Evolutionary conservation across 441 rosid species (phyloP), one percentile per base, ranked within the genome.

Genomic region (Mallotus japonicus): DNA sequence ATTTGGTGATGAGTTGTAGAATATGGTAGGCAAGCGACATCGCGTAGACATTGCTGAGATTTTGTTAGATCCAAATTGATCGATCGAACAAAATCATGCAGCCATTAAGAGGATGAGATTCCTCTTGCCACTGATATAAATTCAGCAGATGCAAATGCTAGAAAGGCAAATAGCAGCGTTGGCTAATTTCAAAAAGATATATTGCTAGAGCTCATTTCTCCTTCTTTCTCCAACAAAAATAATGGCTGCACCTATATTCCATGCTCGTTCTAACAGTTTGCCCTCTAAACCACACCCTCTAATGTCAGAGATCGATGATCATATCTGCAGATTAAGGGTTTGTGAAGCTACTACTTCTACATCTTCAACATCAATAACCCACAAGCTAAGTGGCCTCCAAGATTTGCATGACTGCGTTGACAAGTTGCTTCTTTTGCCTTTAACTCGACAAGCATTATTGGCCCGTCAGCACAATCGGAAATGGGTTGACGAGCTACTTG

Each of bases 331-430:
- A 61, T 58, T 84, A 61, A 86, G 80, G 54, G 61, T 75, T 51
- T 85, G 74, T 56, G 74, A 74, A 44, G 77, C 76, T 8, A 60
- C 76, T 19, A 71, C 86, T 15, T 11, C 55, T 16, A 7, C 67
- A 10, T 58, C 82, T 40, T 75, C 85, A 5, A 73, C 86, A 40
- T 77, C 86, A 19, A 46, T 77, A 8, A 1, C 64, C 68, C 50
- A 56, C 13, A 74, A 77, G 1, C 65, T 86, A 0, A 70, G 42
- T 16, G 62, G 75, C 53, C 85, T 86, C 65, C 82, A 79, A 72
- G 88, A 84, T 82, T 73, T 87, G 67, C 76, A 80, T 44, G 87
- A 84, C 32, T 80, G 73, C 55, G 69, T 84, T 0, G 88, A 85
- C 0, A 74, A 75, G 59, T 70, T 79, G 76, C 82, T 85, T 56